Conservation (phyloP, 345 rosid species). For the Boechera stricta region DNA sequence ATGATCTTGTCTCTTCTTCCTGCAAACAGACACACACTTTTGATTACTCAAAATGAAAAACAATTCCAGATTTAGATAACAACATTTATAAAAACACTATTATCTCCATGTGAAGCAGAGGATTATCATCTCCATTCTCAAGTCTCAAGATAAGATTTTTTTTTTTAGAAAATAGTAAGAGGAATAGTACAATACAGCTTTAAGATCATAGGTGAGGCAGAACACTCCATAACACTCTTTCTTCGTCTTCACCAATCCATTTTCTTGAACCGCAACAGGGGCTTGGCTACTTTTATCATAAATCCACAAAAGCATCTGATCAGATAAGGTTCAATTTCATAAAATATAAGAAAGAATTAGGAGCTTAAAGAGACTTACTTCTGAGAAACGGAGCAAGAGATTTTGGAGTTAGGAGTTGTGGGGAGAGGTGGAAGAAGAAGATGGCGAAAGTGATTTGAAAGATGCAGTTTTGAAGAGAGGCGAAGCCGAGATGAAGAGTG, state of each 20-base stretch:
- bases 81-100: not conserved
- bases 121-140: not conserved
- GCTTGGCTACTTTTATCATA: slow-evolving; percentile 45
- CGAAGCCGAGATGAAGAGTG: slow-evolving; percentile 64
- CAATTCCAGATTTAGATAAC: not conserved
- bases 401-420: slow-evolving; percentile 46
- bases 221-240: slow-evolving; percentile 88
- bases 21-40: slow-evolving; percentile 28
- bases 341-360: not conserved
- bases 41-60: not conserved
- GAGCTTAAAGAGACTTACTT: slow-evolving; percentile 49
- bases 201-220: slow-evolving; percentile 93
- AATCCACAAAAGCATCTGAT: slow-evolving; percentile 3
- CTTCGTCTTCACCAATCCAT: slow-evolving; percentile 51
- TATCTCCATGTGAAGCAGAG: slow-evolving; percentile 17
- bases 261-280: slow-evolving; percentile 58
- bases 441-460: slow-evolving; percentile 56
- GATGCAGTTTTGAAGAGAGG: slow-evolving; percentile 55
- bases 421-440: slow-evolving; percentile 50
- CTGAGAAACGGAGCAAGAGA: slow-evolving; percentile 75
- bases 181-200: slow-evolving; percentile 61
- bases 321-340: not conserved
- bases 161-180: not conserved
- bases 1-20: slow-evolving; percentile 93
- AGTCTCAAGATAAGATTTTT: not conserved